Evolutionary conservation across 805 yeast species (phyloP), one percentile per base, ranked within the genome.

Genomic region (Jamesozyma hellenica): DNA sequence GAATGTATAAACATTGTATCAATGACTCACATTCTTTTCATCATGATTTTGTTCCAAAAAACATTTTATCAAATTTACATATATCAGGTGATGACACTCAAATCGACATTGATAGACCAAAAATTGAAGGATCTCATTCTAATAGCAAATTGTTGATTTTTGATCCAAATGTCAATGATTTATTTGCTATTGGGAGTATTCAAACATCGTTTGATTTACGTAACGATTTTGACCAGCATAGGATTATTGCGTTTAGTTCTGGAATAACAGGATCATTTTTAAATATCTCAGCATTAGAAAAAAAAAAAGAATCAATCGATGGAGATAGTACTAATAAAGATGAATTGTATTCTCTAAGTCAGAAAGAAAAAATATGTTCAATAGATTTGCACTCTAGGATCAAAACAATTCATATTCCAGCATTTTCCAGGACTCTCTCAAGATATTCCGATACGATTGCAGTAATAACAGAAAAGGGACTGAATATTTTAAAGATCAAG

Each of bases 351-450:
- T 16, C 33, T 5, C 13, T 33, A 8, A 35, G 32, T 16, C 3
- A 15, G 12, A 9, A 23, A n/a, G 18, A 26, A 19, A 28, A 23
- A 3, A 30, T 15, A 12, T 21, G 21, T 17, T 32, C n/a, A 6
- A 46, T 63, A 11, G 52, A 58, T 11, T 38, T 69, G 14, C 49
- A 61, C 4, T 63, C 69, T 3, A 54, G 65, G 2, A 70, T 73
- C 8, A 63, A 62, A 35, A 71, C 66, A 38, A 63, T 73, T 4
- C 58, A 60, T 30, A 48, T 67, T 3, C 57, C 65, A 8, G 46
- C 48, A 11, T 32, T 56, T 1, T 45, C 59, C 1, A 37, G 54
- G 4, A 28, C 43, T 6, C 45, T 51, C 16, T 52, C 52, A 3
- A 49, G 53, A 18, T 36, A 44, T 6, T 49, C 65, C 9, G 56